Evolutionary conservation across 2,329 filamentous ascomycete species (phyloP), one percentile per base, ranked within the genome.

Genomic region (Penicillium freii): DNA sequence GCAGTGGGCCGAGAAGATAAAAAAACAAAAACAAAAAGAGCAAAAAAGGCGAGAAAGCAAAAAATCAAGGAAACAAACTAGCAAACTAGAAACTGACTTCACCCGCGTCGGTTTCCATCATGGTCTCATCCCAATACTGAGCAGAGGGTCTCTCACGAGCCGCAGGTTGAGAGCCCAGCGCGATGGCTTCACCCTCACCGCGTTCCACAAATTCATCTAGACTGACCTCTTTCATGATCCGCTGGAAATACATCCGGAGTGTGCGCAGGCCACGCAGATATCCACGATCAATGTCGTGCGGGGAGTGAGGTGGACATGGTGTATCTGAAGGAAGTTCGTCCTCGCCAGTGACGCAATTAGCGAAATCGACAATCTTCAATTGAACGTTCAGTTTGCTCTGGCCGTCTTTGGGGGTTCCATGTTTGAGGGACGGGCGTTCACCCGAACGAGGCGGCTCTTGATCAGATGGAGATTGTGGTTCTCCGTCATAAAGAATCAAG

Each of bases 311-410:
- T 15, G 94, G 94, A 66, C 93, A 97, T 19, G 80, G 77, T 1
- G 80, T 76, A 58, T 85, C 80, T 11, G 86, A 76, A 1, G 82
- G 77, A 3, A 84, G 68, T 49, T 77, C 72, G 68, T 96, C 92
- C 63, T 94, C 89, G 4, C 91, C 90, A 1, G 92, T 97, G 36
- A 97, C 87, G 69, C 93, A 97, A 73, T 99, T 99, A 62, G 94
- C 94, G 78, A 99, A 99, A 75, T 99, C 94, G 56, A 96, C 93
- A 73, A 99, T 95, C 76, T 97, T 97, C 77, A 99, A 87, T 73
- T 96, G 90, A 46, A 82, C 80, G 5, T 77, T 70, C 7, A 68
- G 66, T 36, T 71, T 73, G 45, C 71, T 77, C 54, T 74, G 72
- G 13, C 67, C 69, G 19, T 78, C 76, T 4, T 71, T 68, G 23